These are phyloP conservation scores for Pseudohyphozyma bogoriensis DNA, from an alignment of 768 basidiomycete species.

Conservation along the genomic window DNA sequence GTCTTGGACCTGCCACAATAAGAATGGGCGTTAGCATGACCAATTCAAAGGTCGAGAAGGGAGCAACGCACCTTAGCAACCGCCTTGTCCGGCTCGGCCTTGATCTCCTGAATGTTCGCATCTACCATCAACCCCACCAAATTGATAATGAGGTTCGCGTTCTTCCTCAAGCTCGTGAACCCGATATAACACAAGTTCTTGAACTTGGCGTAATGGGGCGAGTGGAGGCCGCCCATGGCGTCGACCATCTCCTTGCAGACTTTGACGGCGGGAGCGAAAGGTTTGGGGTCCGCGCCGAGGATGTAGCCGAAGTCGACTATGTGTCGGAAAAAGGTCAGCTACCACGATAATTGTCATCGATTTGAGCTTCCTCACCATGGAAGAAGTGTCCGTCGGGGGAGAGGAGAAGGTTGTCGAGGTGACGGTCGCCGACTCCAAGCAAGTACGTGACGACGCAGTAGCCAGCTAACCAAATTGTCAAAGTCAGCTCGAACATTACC, in stretches of 20 bases:
- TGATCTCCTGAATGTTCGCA: slow-evolving; percentile 95
- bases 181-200: slow-evolving; percentile 96
- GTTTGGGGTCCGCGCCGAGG: slow-evolving; percentile 91
- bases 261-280: slow-evolving; percentile 94
- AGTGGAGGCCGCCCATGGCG: slow-evolving; percentile 95
- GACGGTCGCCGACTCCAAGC: slow-evolving; percentile 91
- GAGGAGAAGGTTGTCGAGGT: slow-evolving; percentile 86
- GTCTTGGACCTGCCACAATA: slow-evolving; percentile 68
- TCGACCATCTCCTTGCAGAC: slow-evolving; percentile 99
- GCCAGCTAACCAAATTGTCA: slow-evolving; percentile 53
- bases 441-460: slow-evolving; percentile 96
- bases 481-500: too few relatives aligned
- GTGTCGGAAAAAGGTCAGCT: not conserved
- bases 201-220: slow-evolving; percentile 91
- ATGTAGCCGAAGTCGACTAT: slow-evolving; percentile 98
- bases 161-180: slow-evolving; percentile 89
- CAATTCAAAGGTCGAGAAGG: not conserved
- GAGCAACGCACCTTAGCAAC: slow-evolving; percentile 41
- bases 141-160: slow-evolving; percentile 92
- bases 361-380: too few relatives aligned
- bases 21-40: not conserved
- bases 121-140: slow-evolving; percentile 94
- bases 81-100: slow-evolving; percentile 49
- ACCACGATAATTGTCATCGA: too few relatives aligned
- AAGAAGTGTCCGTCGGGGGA: slow-evolving; percentile 96